Evolutionary conservation across 2,329 filamentous ascomycete species (phyloP).

Genomic region (Teratosphaeria viscida): DNA sequence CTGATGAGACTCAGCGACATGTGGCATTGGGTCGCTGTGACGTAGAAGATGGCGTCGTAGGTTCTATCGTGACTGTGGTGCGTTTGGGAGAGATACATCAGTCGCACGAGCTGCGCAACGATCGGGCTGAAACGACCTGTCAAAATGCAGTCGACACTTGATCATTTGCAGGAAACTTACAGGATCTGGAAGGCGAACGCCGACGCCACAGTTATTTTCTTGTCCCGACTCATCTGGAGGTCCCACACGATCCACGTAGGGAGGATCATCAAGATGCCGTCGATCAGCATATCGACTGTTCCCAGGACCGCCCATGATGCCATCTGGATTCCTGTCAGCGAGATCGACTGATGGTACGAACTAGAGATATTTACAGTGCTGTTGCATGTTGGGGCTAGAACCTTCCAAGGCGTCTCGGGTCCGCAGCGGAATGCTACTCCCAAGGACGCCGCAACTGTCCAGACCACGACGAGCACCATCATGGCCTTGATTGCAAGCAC

Average conservation of each 20-base stretch:
- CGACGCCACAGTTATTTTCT: neutral
- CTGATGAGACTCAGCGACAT: neutral
- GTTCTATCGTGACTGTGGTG: neutral
- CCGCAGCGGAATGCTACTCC: neutral
- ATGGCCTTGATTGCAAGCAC: neutral
- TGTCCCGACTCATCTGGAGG: neutral
- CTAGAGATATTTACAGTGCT: neutral
- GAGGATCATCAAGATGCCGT: neutral
- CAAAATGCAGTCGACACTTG: neutral
- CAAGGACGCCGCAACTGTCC: neutral
- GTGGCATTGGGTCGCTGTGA: neutral
- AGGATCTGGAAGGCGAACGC: neutral
- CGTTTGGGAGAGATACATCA: neutral
- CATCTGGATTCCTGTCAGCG: neutral
- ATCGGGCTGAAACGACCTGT: neutral
- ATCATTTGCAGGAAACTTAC: neutral
- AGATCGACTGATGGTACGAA: neutral
- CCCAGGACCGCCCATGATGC: neutral
- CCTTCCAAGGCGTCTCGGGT: neutral
- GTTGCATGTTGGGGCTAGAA: neutral
- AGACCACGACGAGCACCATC: neutral
- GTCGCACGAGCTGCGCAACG: neutral
- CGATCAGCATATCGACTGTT: neutral
- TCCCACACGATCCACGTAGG: neutral
- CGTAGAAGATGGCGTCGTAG: neutral